Conservation (phyloP, 2,329 filamentous ascomycete species). For the Nectriaceae sp. region DNA sequence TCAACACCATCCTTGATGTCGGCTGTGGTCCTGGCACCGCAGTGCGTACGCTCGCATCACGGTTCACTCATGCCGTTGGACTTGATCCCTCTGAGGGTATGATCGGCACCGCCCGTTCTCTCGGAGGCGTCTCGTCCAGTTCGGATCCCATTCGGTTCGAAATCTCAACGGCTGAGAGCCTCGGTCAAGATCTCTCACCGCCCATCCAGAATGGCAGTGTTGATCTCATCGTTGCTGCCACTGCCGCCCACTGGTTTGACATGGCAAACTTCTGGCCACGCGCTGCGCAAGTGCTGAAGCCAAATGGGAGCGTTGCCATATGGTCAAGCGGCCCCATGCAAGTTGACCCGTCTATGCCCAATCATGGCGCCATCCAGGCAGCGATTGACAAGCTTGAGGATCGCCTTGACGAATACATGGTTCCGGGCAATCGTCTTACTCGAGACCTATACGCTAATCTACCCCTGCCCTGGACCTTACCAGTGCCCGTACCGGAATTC, state of each 20-base stretch:
- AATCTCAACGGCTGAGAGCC: constrained; percentile 45
- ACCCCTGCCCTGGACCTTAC: constrained; percentile 50
- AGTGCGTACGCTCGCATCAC: constrained; percentile 44
- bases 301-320: constrained; percentile 56
- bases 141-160: constrained; percentile 41
- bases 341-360: constrained; percentile 37
- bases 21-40: constrained; percentile 59
- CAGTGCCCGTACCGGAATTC: constrained; percentile 37
- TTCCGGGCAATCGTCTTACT: constrained; percentile 44
- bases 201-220: constrained; percentile 38
- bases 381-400: constrained; percentile 41
- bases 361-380: constrained; percentile 42
- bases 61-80: constrained; percentile 49
- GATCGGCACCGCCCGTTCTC: constrained; percentile 47
- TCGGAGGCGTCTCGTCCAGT: constrained; percentile 32
- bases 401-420: constrained; percentile 39
- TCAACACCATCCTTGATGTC: constrained; percentile 50
- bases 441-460: constrained; percentile 44
- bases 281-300: constrained; percentile 48
- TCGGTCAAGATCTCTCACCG: constrained; percentile 34
- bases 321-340: constrained; percentile 42
- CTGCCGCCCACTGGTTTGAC: constrained; percentile 60
- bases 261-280: constrained; percentile 50
- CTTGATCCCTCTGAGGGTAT: constrained; percentile 55
- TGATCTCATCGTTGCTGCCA: constrained; percentile 53